Conservation (phyloP, 108 stramenopile species). For the Heterococcus sp. region DNA sequence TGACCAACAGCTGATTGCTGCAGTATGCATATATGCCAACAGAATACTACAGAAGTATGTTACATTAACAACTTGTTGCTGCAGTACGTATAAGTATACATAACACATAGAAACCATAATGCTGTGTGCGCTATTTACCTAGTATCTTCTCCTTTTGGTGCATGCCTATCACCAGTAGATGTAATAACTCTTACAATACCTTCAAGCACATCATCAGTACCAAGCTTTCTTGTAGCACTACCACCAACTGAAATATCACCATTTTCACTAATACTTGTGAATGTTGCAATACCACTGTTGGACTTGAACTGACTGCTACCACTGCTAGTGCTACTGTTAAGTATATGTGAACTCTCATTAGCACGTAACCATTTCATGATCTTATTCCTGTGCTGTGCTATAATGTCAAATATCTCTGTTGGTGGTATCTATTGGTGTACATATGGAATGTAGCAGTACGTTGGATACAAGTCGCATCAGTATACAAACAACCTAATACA, state of each 20-base stretch:
- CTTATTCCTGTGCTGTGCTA: constrained; percentile 83
- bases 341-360: constrained; percentile 55
- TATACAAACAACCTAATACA: too few species aligned
- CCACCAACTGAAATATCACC: not conserved
- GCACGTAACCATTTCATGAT: constrained; percentile 83
- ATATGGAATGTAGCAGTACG: too few species aligned
- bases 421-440: constrained; percentile 71
- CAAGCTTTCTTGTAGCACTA: constrained; percentile 43
- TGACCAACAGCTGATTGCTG: too few species aligned
- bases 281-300: not conserved
- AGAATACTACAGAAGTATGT: too few species aligned
- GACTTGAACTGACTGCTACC: too few species aligned
- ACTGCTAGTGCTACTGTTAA: too few species aligned
- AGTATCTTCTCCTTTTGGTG: constrained; percentile 57
- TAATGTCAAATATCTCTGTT: constrained; percentile 87
- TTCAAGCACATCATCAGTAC: constrained; percentile 87
- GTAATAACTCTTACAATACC: constrained; percentile 89
- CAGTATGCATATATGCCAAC: too few species aligned
- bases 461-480: too few species aligned
- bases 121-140: too few species aligned
- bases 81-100: too few species aligned
- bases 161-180: constrained; percentile 75
- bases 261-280: not conserved
- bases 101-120: too few species aligned
- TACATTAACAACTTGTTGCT: too few species aligned